These are phyloP conservation scores for Porcisia deanei DNA, from an alignment of 208 protist species.

Conservation along the genomic window DNA sequence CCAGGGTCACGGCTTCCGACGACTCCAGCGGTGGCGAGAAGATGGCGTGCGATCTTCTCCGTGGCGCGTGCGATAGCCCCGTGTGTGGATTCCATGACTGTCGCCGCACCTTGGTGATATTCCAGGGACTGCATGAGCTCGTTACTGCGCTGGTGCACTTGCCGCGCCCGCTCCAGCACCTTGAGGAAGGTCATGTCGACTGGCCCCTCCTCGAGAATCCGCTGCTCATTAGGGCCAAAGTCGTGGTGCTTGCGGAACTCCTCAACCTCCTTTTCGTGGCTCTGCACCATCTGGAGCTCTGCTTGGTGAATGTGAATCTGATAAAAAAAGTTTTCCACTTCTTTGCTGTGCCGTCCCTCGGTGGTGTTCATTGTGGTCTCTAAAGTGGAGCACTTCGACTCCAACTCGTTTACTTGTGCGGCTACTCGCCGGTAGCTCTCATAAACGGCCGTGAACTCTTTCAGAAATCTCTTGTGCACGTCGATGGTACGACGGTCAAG, in stretches of 20 bases:
- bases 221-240: constrained; percentile 68
- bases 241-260: constrained; percentile 68
- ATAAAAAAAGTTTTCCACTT: constrained; percentile 30
- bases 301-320: constrained; percentile 26
- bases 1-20: constrained; percentile 17
- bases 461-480: constrained; percentile 64
- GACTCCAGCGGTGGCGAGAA: constrained; percentile 39
- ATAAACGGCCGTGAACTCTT: constrained; percentile 57
- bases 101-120: constrained; percentile 42
- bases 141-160: constrained; percentile 64
- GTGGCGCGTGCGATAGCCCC: constrained; percentile 59
- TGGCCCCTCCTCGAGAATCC: constrained; percentile 53
- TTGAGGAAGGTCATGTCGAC: constrained; percentile 72
- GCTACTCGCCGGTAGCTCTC: constrained; percentile 53
- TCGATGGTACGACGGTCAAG: constrained; percentile 62
- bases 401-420: constrained; percentile 47
- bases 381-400: constrained; percentile 43
- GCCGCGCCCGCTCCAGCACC: constrained; percentile 61
- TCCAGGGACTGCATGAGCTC: constrained; percentile 62
- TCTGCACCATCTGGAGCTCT: constrained; percentile 47
- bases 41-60: constrained; percentile 65
- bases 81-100: constrained; percentile 80
- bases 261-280: constrained; percentile 55
- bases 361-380: constrained; percentile 11
- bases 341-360: constrained; percentile 3